Evolutionary conservation across 75 land plant genomes (phyloP), one percentile per base, ranked within the genome.

Genomic region (Chamaecyparis obtusa): DNA sequence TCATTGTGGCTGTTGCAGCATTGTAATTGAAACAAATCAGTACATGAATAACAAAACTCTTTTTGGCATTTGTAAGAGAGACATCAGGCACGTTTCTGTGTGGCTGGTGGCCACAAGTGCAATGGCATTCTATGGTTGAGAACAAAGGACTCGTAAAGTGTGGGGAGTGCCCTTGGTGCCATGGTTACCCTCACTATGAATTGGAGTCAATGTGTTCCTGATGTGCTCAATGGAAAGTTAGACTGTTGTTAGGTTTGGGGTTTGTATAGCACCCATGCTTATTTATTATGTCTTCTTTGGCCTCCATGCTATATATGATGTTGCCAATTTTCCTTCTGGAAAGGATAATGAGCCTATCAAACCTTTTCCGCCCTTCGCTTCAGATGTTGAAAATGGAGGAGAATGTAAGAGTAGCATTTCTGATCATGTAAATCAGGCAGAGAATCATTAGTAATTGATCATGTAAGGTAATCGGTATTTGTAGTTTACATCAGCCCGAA

Each of bases 131-230:
- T 88, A 90, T 55, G 51, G 94, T 81, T 92, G 92, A 3, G 88
- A 89, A 69, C 54, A 88, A 56, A 79, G 93, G 41, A 71, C 56
- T 14, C 95, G 98, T 3, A 93, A 91, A 84, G 88, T 96, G 41
- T 97, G 96, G 96, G 98, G 98, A 3, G 98, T 97, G 33, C 99
- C 99, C 24, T 67, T 96, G 37, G 99, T 96, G 75, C 99, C 99
- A 5, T 96, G 99, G 99, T 48, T 97, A 85, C 99, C 99, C 21
- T 95, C 96, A 9, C 57, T 95, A 77, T 97, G 96, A 0, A 94
- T 97, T 51, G 95, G 89, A 7, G 91, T 90, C 56, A 96, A 96
- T 51, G 27, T 95, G 30, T 95, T 97, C 86, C 91, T 96, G 9
- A 89, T 97, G 54, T 98, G 99, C 30, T 94, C 99, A 6, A 83